A percentile compares a stretch with the other conserved stretches of the same genome.
These are phyloP conservation scores for Penstemon davidsonii DNA, from an alignment of 257 asterid genomes.

Conservation along the genomic window DNA sequence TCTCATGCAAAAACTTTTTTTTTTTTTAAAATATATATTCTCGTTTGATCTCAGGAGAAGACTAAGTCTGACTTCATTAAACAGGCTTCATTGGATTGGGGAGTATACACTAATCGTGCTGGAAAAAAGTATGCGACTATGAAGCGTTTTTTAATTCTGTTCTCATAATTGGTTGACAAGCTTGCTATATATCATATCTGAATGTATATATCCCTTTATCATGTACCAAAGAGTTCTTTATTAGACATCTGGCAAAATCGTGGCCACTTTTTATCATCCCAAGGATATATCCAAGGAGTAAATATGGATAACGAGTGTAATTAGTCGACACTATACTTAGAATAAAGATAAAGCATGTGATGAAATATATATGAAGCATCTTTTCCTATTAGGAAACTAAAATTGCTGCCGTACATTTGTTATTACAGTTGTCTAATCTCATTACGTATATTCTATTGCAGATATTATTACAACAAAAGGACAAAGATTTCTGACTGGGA, in stretches of 20 bases:
- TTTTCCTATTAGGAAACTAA: too few relatives aligned
- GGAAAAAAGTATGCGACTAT: slow-evolving; percentile 65
- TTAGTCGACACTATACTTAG: too few relatives aligned
- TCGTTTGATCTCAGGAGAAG: slow-evolving; percentile 51
- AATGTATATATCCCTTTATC: background rate
- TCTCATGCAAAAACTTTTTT: background rate
- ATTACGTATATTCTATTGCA: slow-evolving; percentile 32
- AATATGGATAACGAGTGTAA: too few relatives aligned
- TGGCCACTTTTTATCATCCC: background rate
- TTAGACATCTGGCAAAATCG: background rate
- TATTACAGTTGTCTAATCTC: slow-evolving; percentile 5
- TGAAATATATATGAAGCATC: too few relatives aligned
- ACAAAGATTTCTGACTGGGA: slow-evolving; percentile 81
- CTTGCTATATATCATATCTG: background rate
- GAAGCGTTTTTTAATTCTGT: slow-evolving; percentile 7
- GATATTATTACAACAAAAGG: slow-evolving; percentile 76
- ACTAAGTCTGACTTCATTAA: slow-evolving; percentile 33
- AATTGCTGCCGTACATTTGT: background rate
- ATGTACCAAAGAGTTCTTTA: background rate
- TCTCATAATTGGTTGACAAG: slow-evolving; percentile 5
- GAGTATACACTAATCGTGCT: slow-evolving; percentile 58
- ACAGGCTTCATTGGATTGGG: slow-evolving; percentile 58
- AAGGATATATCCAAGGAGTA: too few relatives aligned
- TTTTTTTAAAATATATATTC: background rate
- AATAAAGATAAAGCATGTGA: too few relatives aligned